Conservation (phyloP, 2,329 filamentous ascomycete genomes). For the Pseudogymnoascus sp. region DNA sequence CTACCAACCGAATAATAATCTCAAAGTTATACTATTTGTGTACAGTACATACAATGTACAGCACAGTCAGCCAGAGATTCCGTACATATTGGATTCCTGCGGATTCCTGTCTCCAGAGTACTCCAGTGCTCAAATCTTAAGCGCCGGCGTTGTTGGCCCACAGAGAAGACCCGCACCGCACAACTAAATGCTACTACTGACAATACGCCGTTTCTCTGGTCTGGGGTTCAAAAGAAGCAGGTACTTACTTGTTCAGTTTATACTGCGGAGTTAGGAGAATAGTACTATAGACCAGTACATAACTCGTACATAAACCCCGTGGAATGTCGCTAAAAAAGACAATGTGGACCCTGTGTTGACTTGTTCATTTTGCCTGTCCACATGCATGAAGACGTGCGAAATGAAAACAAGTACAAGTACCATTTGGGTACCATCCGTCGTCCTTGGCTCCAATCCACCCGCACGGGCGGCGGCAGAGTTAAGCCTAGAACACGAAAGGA, state of each 20-base stretch:
- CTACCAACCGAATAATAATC: conserved; percentile 1
- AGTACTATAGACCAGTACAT: too few relatives aligned
- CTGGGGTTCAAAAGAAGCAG: conserved; percentile 2
- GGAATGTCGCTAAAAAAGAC: conserved; percentile 1
- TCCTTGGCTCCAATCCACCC: conserved; percentile 10
- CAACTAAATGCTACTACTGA: not conserved
- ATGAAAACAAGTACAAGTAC: not conserved
- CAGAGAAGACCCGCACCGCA: not conserved
- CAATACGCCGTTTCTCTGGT: not conserved
- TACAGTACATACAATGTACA: not conserved
- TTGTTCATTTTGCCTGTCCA: not conserved
- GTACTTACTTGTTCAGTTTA: not conserved
- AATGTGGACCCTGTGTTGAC: conserved; percentile 1
- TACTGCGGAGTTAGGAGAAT: too few relatives aligned
- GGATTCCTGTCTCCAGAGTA: not conserved
- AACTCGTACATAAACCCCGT: not conserved
- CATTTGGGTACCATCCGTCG: not conserved
- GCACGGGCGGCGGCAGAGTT: conserved; percentile 9
- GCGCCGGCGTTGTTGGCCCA: not conserved
- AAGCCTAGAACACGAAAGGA: conserved; percentile 11
- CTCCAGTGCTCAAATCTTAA: not conserved
- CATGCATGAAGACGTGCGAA: not conserved
- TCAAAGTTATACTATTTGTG: not conserved
- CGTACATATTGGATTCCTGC: not conserved
- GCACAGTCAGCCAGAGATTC: not conserved